These are phyloP conservation scores for Phytophthora quininea DNA, from an alignment of 352 stramenopile genomes.

Conservation along the genomic window DNA sequence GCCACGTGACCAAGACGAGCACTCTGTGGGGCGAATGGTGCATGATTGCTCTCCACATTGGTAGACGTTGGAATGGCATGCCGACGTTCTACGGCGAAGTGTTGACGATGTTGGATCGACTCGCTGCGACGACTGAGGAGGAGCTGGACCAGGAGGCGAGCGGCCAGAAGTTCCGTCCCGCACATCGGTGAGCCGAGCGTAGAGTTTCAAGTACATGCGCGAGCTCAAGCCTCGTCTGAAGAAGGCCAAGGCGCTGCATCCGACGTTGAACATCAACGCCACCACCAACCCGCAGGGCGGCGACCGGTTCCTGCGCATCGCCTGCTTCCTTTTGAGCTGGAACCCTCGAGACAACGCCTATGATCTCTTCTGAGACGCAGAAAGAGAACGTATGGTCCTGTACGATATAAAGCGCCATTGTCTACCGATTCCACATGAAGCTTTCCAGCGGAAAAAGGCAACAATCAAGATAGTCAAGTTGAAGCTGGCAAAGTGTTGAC, in stretches of 20 bases:
- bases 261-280: conserved; percentile 18
- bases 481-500: not conserved
- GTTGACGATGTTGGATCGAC: conserved; percentile 12
- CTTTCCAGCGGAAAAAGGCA: too few species aligned
- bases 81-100: conserved; percentile 27
- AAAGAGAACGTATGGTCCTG: not conserved
- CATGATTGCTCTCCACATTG: conserved; percentile 4
- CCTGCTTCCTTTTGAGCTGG: conserved; percentile 14
- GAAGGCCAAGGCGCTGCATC: conserved; percentile 16
- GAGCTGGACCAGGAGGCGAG: conserved; percentile 9
- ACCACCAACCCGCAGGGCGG: conserved; percentile 4
- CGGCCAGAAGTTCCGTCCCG: conserved; percentile 18
- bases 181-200: conserved; percentile 11
- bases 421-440: too few species aligned
- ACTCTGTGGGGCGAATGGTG: not conserved
- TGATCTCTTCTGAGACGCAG: not conserved
- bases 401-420: not conserved
- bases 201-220: conserved; percentile 23
- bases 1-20: conserved; percentile 3
- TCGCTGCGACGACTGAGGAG: not conserved
- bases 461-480: not conserved
- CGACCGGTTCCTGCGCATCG: conserved; percentile 14
- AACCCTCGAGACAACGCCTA: not conserved
- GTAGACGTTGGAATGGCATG: not conserved
- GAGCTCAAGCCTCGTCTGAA: conserved; percentile 15